Evolutionary conservation across 176 grass and related monocot genomes (phyloP).

Genomic region (Oryza meyeriana): DNA sequence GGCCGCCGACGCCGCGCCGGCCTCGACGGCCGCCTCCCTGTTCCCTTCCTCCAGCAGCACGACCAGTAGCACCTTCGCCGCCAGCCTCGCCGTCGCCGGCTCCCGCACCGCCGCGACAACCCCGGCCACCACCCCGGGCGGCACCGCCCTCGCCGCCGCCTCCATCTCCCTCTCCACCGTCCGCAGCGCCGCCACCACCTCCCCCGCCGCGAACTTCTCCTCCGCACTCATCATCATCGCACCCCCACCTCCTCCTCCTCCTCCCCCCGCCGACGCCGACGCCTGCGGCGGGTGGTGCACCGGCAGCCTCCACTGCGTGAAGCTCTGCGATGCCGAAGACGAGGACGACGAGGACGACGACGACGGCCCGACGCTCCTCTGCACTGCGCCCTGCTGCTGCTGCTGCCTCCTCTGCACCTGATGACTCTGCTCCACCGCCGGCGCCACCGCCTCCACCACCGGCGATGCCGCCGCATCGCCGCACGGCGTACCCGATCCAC

Average conservation of each 20-base stretch:
- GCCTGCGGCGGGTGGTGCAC: slow-evolving; percentile 66
- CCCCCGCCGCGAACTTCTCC: slow-evolving; percentile 61
- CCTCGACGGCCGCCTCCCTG: slow-evolving; percentile 54
- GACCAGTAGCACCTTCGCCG: slow-evolving; percentile 62
- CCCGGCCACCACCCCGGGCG: slow-evolving; percentile 40
- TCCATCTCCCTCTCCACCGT: slow-evolving; percentile 53
- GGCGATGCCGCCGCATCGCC: slow-evolving; percentile 33
- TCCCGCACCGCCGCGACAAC: slow-evolving; percentile 63
- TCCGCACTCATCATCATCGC: slow-evolving; percentile 25
- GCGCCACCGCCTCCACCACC: not conserved
- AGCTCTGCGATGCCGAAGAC: slow-evolving; percentile 76
- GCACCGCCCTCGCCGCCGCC: slow-evolving; percentile 18
- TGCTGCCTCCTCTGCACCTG: not conserved
- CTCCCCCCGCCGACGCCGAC: not conserved
- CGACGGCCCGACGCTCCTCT: slow-evolving; percentile 26
- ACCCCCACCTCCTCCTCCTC: not conserved
- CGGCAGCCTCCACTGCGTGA: slow-evolving; percentile 79
- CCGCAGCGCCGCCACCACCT: slow-evolving; percentile 46
- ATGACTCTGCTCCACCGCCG: not conserved
- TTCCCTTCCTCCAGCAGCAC: slow-evolving; percentile 56
- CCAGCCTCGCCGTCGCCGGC: slow-evolving; percentile 50
- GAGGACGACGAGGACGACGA: slow-evolving; percentile 65
- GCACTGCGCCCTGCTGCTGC: not conserved
- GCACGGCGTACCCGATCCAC: not conserved
- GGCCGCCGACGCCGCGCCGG: slow-evolving; percentile 56